Evolutionary conservation across 176 grass and related monocot species (phyloP).

Genomic region (Oryza meridionalis): DNA sequence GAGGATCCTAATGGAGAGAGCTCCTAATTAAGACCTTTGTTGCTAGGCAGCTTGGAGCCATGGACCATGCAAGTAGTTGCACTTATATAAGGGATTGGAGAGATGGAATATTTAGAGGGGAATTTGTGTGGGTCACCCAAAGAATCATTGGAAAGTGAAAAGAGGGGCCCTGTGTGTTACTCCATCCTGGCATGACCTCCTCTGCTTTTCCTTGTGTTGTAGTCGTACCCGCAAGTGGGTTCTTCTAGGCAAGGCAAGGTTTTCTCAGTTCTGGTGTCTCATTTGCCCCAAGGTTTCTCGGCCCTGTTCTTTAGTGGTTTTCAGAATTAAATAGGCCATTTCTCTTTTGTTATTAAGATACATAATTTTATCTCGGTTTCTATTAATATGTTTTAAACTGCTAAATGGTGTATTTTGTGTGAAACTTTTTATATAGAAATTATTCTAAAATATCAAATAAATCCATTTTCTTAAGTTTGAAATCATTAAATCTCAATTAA

Average conservation of each 20-base stretch:
- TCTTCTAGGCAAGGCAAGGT: neutral
- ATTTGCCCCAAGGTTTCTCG: neutral
- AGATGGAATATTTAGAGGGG: constrained; percentile 44
- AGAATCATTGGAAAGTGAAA: constrained; percentile 54
- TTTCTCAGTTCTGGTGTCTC: neutral
- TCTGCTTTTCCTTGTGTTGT: constrained; percentile 24
- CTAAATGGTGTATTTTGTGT: too few species aligned
- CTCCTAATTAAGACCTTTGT: constrained; percentile 17
- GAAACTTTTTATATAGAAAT: too few species aligned
- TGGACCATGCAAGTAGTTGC: constrained; percentile 14
- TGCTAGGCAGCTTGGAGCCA: constrained; percentile 26
- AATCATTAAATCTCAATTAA: too few species aligned
- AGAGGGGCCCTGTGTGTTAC: constrained; percentile 7
- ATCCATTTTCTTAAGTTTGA: too few species aligned
- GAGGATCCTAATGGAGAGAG: constrained; percentile 5
- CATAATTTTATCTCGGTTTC: too few species aligned
- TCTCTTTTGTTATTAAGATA: too few species aligned
- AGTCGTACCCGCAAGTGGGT: constrained; percentile 21
- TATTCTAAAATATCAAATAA: too few species aligned
- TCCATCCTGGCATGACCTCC: constrained; percentile 14
- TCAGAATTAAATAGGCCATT: too few species aligned
- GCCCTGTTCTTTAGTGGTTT: too few species aligned
- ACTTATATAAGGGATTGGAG: constrained; percentile 44
- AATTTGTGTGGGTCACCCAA: constrained; percentile 49
- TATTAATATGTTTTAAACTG: too few species aligned